A percentile compares a stretch with the other conserved stretches of the same genome.
These are phyloP conservation scores for Liriodendron chinense DNA, from an alignment of 164 flowering plant species.

Conservation along the genomic window DNA sequence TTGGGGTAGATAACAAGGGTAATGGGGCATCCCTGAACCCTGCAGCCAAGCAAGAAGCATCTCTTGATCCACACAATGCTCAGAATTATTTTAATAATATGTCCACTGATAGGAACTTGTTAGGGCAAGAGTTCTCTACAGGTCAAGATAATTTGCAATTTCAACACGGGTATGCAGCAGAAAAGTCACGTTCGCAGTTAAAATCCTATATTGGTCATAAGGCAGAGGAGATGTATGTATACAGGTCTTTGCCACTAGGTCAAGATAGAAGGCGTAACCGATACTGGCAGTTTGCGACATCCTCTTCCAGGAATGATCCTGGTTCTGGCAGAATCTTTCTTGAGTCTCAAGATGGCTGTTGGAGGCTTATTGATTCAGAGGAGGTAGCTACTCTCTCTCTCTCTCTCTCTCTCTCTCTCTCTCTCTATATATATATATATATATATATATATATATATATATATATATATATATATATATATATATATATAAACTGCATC, in stretches of 20 bases:
- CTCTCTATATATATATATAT: neutral
- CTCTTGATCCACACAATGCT: slow-evolving; percentile 31
- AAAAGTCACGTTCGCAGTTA: slow-evolving; percentile 68
- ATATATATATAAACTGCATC: neutral
- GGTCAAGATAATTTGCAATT: slow-evolving; percentile 39
- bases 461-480: neutral
- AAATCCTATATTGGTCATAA: slow-evolving; percentile 70
- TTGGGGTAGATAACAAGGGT: slow-evolving; percentile 33
- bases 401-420: neutral
- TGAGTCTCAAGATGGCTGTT: slow-evolving; percentile 62
- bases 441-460: neutral
- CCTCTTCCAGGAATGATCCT: slow-evolving; percentile 73
- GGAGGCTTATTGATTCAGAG: slow-evolving; percentile 87
- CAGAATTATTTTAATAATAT: slow-evolving; percentile 20
- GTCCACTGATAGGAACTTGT: slow-evolving; percentile 34
- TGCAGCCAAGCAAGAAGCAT: slow-evolving; percentile 32
- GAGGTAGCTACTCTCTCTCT: slow-evolving; percentile 44
- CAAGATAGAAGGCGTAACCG: slow-evolving; percentile 87
- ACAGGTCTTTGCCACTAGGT: slow-evolving; percentile 89
- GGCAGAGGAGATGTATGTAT: slow-evolving; percentile 83
- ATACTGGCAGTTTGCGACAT: slow-evolving; percentile 81
- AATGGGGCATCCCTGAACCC: slow-evolving; percentile 33
- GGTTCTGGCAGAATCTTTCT: slow-evolving; percentile 83
- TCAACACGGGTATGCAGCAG: slow-evolving; percentile 48
- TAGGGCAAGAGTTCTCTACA: slow-evolving; percentile 32